Conservation (phyloP, 768 basidiomycete genomes). For the Cubamyces sp. region DNA sequence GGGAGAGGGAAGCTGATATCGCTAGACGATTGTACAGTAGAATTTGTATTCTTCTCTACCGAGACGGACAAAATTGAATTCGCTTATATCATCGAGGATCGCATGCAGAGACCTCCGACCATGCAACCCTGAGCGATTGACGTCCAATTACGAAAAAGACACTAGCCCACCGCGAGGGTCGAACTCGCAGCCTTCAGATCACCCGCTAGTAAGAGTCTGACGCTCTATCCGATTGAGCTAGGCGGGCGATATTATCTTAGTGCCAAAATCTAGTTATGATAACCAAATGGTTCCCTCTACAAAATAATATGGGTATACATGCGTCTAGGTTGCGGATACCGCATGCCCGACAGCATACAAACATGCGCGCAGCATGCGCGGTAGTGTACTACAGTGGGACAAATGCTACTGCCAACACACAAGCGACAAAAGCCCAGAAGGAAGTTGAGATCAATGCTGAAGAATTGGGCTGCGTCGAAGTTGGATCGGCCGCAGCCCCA, state of each 20-base stretch:
- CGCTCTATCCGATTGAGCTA: slow-evolving; percentile 73
- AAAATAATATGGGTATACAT: too few species aligned
- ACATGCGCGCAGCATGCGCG: neutral
- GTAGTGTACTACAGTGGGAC: neutral
- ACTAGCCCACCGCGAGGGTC: slow-evolving; percentile 65
- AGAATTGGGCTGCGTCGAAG: slow-evolving; percentile 7
- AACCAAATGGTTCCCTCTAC: too few species aligned
- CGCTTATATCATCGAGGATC: too few species aligned
- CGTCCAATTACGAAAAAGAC: neutral
- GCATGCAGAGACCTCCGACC: neutral
- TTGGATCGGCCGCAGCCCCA: slow-evolving; percentile 1
- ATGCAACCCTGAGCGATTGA: neutral
- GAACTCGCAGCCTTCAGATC: slow-evolving; percentile 68
- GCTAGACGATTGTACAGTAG: neutral
- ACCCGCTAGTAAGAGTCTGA: slow-evolving; percentile 56
- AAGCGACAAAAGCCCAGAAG: slow-evolving; percentile 6
- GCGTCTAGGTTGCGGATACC: too few species aligned
- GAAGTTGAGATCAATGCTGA: slow-evolving; percentile 3
- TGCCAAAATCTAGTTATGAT: neutral
- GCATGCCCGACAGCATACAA: too few species aligned
- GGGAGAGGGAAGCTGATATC: slow-evolving; percentile 32
- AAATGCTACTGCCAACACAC: neutral
- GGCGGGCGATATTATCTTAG: slow-evolving; percentile 44
- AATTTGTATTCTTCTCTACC: neutral
- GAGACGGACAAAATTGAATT: neutral